phyloP scores from a whole-genome alignment of 1,139 yeast species.

The Pichia sp. region DNA sequence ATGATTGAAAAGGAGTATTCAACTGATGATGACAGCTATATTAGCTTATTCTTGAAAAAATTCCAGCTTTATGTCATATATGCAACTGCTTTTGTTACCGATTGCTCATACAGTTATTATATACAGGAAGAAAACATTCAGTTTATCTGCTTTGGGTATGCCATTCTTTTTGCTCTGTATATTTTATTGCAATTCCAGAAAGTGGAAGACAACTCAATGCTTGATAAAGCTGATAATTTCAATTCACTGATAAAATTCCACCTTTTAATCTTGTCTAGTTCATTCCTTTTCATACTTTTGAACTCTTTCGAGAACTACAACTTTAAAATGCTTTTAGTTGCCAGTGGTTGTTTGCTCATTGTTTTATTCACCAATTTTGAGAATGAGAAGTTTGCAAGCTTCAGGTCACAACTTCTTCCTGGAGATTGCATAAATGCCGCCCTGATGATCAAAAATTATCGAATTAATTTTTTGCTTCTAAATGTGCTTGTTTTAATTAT shows the following conservation, averaged over 20 bases:
- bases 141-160: background rate
- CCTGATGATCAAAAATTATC: constrained; percentile 18
- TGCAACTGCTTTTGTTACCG: background rate
- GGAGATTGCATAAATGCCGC: constrained; percentile 16
- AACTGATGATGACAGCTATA: constrained; percentile 5
- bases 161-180: constrained; percentile 5
- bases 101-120: background rate
- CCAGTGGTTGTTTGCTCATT: constrained; percentile 22
- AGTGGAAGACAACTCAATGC: background rate
- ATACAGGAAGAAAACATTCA: background rate
- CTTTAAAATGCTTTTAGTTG: constrained; percentile 21
- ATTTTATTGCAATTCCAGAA: background rate
- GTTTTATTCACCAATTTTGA: constrained; percentile 23
- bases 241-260: background rate
- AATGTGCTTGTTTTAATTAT: constrained; percentile 19
- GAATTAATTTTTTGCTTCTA: constrained; percentile 17
- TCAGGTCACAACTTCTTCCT: constrained; percentile 6
- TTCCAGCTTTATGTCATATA: constrained; percentile 16
- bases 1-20: constrained; percentile 15
- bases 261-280: background rate
- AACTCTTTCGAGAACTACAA: constrained; percentile 15
- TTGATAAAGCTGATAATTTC: background rate
- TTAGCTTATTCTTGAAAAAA: constrained; percentile 7
- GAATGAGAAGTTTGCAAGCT: constrained; percentile 5
- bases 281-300: constrained; percentile 5